Base-by-base conservation (phyloP, 371 early-diverging fungal genomes). In the Mortierella sp. region DNA sequence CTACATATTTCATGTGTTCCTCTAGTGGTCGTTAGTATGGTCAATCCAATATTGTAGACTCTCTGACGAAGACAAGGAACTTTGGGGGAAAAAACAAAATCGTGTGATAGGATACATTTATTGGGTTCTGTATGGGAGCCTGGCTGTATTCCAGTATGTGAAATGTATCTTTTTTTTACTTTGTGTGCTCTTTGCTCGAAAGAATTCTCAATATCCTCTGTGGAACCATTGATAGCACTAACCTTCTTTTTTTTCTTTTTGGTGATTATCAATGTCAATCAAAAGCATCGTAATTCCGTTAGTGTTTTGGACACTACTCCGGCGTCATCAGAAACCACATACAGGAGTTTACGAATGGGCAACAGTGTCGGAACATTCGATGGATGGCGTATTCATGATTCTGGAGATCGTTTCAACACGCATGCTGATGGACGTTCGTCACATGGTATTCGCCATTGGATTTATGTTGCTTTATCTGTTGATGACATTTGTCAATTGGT, bases 341-440 rank as follows among this genome's bases (percentile, higher is more conserved):
- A 42, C 56, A 2, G 67, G 67, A 2, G 67, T 67, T 8, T 67
- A 72, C 32, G 67, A 66, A 23, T 72, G 73, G 73, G 63, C 73
- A 3, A 72, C 63, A 2, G 9, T 72, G 1, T 72, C 73, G 19
- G 63, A 62, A 35, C 73, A 72, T 43, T 37, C 62, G 3, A 28
- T 49, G 12, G 56, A 72, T 29, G 56, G 61, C 3, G 51, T 67
- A 19, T 29, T 72, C 0, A 67, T 72, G 67, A 47, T 67, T 8
- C 13, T 72, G 26, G 73, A 72, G 58, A 49, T 72, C 4, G 12
- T 62, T 5, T 40, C 42, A 29, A 66, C 73, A 10, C 29, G 63
- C 15, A 72, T 62, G 53, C 6, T 35, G 8, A 66, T 72, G 57
- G 63, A 72, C 1, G 57, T 72, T 22, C 67, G 67, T 1, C 73